Conservation (phyloP, 1,284 basidiomycete genomes). For the Fistulinella cinereoalba region DNA sequence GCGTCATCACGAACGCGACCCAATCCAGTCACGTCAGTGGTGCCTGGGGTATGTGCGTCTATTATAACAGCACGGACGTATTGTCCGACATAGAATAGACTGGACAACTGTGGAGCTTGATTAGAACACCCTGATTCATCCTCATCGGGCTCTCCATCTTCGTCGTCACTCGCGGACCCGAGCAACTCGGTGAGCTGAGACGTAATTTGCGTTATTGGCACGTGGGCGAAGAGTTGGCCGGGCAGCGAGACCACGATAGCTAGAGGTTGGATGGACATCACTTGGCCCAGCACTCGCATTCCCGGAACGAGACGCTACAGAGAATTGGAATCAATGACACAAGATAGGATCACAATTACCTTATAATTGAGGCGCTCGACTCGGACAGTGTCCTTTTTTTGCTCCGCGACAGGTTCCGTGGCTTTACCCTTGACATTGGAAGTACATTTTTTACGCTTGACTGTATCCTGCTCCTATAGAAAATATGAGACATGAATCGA, state of each 20-base stretch:
- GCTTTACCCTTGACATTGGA: slow-evolving; percentile 45
- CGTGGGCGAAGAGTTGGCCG: slow-evolving; percentile 91
- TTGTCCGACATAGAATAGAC: slow-evolving; percentile 83
- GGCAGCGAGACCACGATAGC: slow-evolving; percentile 92
- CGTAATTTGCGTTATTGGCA: slow-evolving; percentile 96
- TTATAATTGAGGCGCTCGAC: slow-evolving; percentile 96
- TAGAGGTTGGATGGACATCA: slow-evolving; percentile 86
- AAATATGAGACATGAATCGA: slow-evolving; percentile 12
- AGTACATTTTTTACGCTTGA: slow-evolving; percentile 43
- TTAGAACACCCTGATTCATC: slow-evolving; percentile 39
- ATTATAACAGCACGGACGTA: slow-evolving; percentile 83
- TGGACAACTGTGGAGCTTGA: slow-evolving; percentile 62
- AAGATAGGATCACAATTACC: slow-evolving; percentile 38
- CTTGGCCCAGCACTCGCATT: slow-evolving; percentile 84
- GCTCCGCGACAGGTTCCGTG: slow-evolving; percentile 24
- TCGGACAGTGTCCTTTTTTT: slow-evolving; percentile 49
- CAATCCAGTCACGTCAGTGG: slow-evolving; percentile 55
- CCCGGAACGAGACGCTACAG: slow-evolving; percentile 77
- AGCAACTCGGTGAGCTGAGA: slow-evolving; percentile 73
- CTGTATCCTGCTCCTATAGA: slow-evolving; percentile 10
- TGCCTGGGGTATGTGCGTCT: slow-evolving; percentile 58
- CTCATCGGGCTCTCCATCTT: slow-evolving; percentile 45
- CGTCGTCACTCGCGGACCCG: slow-evolving; percentile 54
- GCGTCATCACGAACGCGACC: slow-evolving; percentile 62
- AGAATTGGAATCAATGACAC: background rate